phyloP scores from a whole-genome alignment of 164 flowering plant genomes.

The Santalum album region DNA sequence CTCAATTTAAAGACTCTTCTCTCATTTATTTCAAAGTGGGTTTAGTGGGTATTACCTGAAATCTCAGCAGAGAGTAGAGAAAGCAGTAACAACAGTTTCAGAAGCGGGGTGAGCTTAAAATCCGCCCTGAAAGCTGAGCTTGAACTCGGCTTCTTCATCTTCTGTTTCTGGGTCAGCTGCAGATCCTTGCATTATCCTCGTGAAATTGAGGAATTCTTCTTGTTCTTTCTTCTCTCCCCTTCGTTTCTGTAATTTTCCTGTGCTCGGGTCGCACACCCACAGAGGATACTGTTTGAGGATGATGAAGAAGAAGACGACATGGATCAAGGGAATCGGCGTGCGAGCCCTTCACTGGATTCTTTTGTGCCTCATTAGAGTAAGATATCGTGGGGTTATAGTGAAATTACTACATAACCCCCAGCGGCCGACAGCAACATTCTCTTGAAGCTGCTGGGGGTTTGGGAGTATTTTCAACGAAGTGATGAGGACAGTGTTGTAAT shows the following conservation, averaged over 20 bases:
- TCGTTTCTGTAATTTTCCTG: background rate
- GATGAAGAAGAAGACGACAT: background rate
- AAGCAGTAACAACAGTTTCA: conserved; percentile 4
- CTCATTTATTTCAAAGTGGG: background rate
- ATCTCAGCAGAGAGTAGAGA: conserved; percentile 11
- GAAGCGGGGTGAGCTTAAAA: conserved; percentile 17
- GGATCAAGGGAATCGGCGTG: background rate
- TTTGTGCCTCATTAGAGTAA: no score
- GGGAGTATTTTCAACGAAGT: no score
- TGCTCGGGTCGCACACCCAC: conserved; percentile 5
- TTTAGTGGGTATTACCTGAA: conserved; percentile 14
- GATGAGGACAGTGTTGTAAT: no score
- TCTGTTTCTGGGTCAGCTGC: conserved; percentile 28
- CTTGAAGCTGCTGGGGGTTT: no score
- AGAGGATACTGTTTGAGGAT: background rate
- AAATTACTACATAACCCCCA: no score
- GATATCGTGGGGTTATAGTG: no score
- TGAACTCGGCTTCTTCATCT: conserved; percentile 29
- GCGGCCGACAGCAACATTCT: no score
- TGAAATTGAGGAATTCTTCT: background rate
- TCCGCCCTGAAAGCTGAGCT: conserved; percentile 42
- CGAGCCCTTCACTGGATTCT: background rate
- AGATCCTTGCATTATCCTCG: conserved; percentile 43
- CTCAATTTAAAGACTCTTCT: background rate
- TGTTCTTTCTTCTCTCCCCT: background rate